Base-by-base conservation (phyloP, 2,329 filamentous ascomycete species). In the Simplicillium aogashimaense region DNA sequence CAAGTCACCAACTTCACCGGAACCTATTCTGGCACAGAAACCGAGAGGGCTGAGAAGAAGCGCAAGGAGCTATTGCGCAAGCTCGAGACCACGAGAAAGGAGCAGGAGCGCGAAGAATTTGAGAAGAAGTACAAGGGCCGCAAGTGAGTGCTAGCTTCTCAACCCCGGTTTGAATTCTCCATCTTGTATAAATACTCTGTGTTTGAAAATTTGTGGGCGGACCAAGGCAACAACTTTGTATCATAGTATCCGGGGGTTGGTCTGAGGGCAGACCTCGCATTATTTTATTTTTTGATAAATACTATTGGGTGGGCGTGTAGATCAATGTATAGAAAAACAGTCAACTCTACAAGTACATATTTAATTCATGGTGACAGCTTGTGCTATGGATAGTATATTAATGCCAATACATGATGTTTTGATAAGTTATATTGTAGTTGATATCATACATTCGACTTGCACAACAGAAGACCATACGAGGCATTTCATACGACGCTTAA, bases 121-220 rank as follows among this genome's bases (percentile, higher is more conserved):
- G 58, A 65, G 33, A 61, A 56, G 44, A 65, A 67, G 52, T 66
- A 64, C 54, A 59, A 62, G 56, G 44, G 45, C 35, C 49, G 50
- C 40, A 42, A 40, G 41, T 55, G 44, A 41, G 20, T 9, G 5
- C 9, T 25, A 25, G 20, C 20, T 25, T 25, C 20, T 25, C 9
- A 9, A 5, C 9, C 20, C 5, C 9, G 9, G 9, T 25, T 25
- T 5, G 5, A 6, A 25, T 25, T 25, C 20, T 25, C 20, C 20
- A 25, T 25, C 20, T 25, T 25, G 20, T 25, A 38, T 40, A 43
- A 43, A 43, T 43, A 40, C 33, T 25, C 20, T 5, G 5, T 9
- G 20, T 25, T 25, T 6, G 20, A 25, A 25, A 25, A 25, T 25
- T 25, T 5, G 20, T 5, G 20, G 9, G 5, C 6, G 20, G 9